Percentiles rank a stretch among this genome's conserved stretches.
Evolutionary conservation across 2,329 filamentous ascomycete genomes (phyloP).

Genomic region (Trichoderma citrinoviride): DNA sequence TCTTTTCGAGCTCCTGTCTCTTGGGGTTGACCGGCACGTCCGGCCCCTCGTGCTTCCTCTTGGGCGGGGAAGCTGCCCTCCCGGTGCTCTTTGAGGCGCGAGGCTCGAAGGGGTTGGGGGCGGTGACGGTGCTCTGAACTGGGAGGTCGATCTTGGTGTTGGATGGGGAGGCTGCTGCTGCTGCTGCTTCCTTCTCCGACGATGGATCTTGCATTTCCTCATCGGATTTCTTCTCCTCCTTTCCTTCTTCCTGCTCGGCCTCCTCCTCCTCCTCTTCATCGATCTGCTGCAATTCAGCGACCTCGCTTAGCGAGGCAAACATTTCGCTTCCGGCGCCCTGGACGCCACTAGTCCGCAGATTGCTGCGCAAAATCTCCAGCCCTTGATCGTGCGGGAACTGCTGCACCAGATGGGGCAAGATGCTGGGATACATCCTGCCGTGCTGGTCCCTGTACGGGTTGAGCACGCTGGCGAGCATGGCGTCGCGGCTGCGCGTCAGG

Average conservation of each 20-base stretch:
- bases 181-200: background rate
- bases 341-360: conserved; percentile 46
- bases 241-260: conserved; percentile 38
- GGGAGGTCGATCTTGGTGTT: conserved; percentile 30
- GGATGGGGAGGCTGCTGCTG: conserved; percentile 24
- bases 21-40: conserved; percentile 38
- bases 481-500: conserved; percentile 63
- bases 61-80: conserved; percentile 34
- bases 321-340: conserved; percentile 29
- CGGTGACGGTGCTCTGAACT: conserved; percentile 33
- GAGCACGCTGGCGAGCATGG: conserved; percentile 78
- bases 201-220: conserved; percentile 23
- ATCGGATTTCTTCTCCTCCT: conserved; percentile 34
- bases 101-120: conserved; percentile 38
- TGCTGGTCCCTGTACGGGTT: conserved; percentile 68
- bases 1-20: conserved; percentile 40
- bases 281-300: conserved; percentile 39
- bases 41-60: conserved; percentile 41
- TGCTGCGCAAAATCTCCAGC: conserved; percentile 68
- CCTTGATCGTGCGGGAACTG: conserved; percentile 60
- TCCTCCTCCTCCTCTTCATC: conserved; percentile 40
- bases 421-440: conserved; percentile 65
- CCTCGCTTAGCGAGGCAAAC: conserved; percentile 34
- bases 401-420: conserved; percentile 74
- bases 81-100: conserved; percentile 20